Percentiles rank a stretch among this genome's conserved stretches.
These are phyloP conservation scores for Tylopilus vinaceipallidus DNA, from an alignment of 768 basidiomycete species.

Conservation along the genomic window DNA sequence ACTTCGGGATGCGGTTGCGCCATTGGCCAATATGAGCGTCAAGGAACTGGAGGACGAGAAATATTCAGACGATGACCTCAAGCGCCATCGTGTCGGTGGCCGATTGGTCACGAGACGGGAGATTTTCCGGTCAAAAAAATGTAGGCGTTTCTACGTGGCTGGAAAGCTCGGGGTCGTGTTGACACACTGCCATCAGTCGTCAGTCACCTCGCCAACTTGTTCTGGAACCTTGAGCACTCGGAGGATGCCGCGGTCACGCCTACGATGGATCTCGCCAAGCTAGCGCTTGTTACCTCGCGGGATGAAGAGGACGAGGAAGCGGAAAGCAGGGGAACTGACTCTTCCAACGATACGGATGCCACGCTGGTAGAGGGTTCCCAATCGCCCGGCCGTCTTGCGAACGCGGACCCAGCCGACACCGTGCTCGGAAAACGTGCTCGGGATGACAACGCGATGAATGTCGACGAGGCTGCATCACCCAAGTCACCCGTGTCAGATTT, in stretches of 20 bases:
- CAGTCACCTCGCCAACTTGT: constrained; percentile 73
- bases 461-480: constrained; percentile 43
- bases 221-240: constrained; percentile 69
- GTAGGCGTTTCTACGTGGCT: constrained; percentile 45
- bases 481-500: constrained; percentile 28
- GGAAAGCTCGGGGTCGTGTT: constrained; percentile 6
- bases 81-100: constrained; percentile 85
- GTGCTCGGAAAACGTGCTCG: constrained; percentile 72
- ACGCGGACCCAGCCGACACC: constrained; percentile 40
- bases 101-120: constrained; percentile 78
- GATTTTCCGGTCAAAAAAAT: constrained; percentile 80
- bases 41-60: constrained; percentile 67
- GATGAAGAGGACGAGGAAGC: constrained; percentile 86
- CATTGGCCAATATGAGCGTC: constrained; percentile 51
- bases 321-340: constrained; percentile 70
- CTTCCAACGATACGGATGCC: constrained; percentile 85
- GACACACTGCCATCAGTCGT: constrained; percentile 57
- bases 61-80: constrained; percentile 76
- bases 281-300: constrained; percentile 85
- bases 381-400: constrained; percentile 23
- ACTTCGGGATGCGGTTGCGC: constrained; percentile 70
- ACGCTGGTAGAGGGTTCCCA: constrained; percentile 80
- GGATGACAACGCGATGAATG: constrained; percentile 50
- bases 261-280: constrained; percentile 82
- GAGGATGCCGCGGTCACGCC: constrained; percentile 73